Base-by-base conservation (phyloP, 1,139 yeast species). In the Pichia sorboxylosa region DNA sequence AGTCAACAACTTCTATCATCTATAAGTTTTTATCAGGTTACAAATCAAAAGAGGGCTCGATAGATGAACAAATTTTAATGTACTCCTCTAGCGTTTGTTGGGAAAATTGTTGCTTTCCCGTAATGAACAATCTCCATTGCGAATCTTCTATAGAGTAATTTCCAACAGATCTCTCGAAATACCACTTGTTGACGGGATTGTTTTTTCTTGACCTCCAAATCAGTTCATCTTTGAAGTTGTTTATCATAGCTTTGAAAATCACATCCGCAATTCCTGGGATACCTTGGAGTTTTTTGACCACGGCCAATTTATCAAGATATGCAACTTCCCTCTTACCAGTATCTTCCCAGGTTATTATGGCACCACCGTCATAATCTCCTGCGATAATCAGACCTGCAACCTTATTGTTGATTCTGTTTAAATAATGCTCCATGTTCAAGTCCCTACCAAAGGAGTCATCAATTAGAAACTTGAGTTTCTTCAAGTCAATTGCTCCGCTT, bases 101-200 rank as follows among this genome's bases (percentile, higher is more conserved):
- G 6, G 31, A 27, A 10, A 38, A 23, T 2, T 57, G 47, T 18
- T 48, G 53, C 24, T 59, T 65, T 0, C 87, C 85, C 5, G 79
- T 67, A 63, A 74, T 78, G 49, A 80, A 81, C 40, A 77, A 57
- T 43, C 72, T 66, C 92, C 92, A 80, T 19, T 64, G 63, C 5
- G 80, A 63, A 15, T 59, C 64, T 0, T 66, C 65, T 19, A 53
- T 47, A 31, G 69, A 66, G 37, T 73, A 54, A 17, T 82, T 73
- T 1, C 95, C 95, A 24, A 68, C 63, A 30, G 94, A 79, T 42
- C 98, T 64, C 47, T 90, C 97, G 55, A 87, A 90, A 52, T 90
- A 90, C 98, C 98, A 90, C 48, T 85, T 85, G 58, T 90, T 90
- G 4, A 90, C 96, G 0, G 96, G 95, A 51, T 90, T 90, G 36